A percentile compares a stretch with the other conserved stretches of the same genome.
phyloP scores from a whole-genome alignment of 1,284 basidiomycete genomes.

The Mycena citricolor region DNA sequence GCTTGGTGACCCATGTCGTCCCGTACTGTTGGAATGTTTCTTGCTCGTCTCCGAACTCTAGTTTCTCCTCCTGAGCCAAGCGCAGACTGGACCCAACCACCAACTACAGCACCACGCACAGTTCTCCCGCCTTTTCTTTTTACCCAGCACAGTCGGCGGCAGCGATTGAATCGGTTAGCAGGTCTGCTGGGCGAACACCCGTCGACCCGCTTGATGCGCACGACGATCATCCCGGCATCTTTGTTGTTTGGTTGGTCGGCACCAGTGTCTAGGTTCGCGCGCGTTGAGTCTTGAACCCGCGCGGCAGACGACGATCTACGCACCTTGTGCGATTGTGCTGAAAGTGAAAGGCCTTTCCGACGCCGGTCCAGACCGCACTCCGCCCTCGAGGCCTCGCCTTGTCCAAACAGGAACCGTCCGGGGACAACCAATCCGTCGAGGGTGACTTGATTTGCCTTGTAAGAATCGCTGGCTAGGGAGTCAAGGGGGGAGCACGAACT shows the following conservation, averaged over 20 bases:
- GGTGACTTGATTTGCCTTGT: no score
- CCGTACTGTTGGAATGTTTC: slow-evolving; percentile 38
- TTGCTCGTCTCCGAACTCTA: slow-evolving; percentile 47
- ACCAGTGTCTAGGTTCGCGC: slow-evolving; percentile 1
- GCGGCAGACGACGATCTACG: slow-evolving; percentile 9
- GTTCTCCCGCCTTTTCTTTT: slow-evolving; percentile 36
- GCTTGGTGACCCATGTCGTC: slow-evolving; percentile 51
- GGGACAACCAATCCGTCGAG: slow-evolving; percentile 60
- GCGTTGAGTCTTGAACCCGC: background rate
- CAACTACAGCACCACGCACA: slow-evolving; percentile 40
- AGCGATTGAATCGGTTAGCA: slow-evolving; percentile 40
- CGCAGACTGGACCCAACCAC: background rate
- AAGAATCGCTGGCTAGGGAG: no score
- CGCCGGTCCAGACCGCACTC: slow-evolving; percentile 43
- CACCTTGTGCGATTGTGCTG: slow-evolving; percentile 44
- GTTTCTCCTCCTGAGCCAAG: background rate
- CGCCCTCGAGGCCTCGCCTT: slow-evolving; percentile 48
- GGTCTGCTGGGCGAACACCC: slow-evolving; percentile 28
- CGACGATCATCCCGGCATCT: slow-evolving; percentile 50
- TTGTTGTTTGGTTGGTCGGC: slow-evolving; percentile 30
- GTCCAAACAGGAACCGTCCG: slow-evolving; percentile 56
- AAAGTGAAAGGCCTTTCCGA: slow-evolving; percentile 48
- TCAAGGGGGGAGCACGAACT: no score
- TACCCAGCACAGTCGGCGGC: slow-evolving; percentile 30
- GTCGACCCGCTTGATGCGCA: slow-evolving; percentile 54